Conservation (phyloP, 2,329 filamentous ascomycete genomes). For the Ascochyta rabiei region DNA sequence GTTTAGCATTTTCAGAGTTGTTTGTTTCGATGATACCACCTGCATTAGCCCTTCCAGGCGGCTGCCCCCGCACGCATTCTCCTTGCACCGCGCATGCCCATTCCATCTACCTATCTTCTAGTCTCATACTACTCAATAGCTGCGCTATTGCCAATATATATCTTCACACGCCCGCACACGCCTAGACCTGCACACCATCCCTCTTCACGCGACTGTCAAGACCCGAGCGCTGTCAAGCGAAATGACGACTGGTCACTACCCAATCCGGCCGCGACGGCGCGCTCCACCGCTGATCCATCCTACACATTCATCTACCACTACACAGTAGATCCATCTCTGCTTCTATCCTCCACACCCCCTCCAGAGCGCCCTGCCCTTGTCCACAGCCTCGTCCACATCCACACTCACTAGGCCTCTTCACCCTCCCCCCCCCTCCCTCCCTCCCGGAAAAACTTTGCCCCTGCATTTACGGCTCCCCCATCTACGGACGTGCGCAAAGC, state of each 20-base stretch:
- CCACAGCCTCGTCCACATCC: no score
- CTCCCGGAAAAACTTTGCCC: no score
- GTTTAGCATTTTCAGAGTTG: slow-evolving; percentile 37
- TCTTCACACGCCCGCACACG: neutral
- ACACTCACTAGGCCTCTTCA: no score
- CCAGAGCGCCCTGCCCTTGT: no score
- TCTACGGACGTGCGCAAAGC: neutral
- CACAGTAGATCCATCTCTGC: neutral
- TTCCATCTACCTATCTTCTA: slow-evolving; percentile 11
- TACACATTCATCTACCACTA: neutral
- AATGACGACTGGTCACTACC: slow-evolving; percentile 3
- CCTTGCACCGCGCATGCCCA: neutral
- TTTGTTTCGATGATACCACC: slow-evolving; percentile 37
- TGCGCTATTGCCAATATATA: slow-evolving; percentile 19
- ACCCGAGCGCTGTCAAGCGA: neutral
- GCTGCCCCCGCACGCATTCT: slow-evolving; percentile 7
- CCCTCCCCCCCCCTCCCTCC: no score
- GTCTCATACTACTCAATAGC: slow-evolving; percentile 14
- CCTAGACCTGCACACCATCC: neutral
- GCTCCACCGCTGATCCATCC: neutral
- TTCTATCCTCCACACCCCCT: neutral
- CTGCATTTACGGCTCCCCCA: neutral
- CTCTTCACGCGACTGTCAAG: neutral
- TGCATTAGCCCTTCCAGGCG: slow-evolving; percentile 12
- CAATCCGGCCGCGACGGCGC: neutral